Conservation (phyloP, 2,329 filamentous ascomycete species). For the Lachnellula hyalina region DNA sequence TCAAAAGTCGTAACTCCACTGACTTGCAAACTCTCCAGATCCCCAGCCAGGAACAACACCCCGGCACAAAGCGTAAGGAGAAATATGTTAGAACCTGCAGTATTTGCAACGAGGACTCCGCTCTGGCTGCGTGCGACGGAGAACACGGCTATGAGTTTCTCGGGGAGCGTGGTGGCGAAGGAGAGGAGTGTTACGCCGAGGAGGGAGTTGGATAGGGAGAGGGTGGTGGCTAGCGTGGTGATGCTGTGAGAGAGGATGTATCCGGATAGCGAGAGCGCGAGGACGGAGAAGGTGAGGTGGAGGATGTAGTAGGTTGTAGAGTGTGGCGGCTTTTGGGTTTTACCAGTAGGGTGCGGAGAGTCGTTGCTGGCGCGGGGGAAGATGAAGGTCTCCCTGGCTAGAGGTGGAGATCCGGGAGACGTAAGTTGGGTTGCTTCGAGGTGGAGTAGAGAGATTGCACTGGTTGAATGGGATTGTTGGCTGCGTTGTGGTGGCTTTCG, state of each 20-base stretch:
- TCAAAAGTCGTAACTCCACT: constrained; percentile 29
- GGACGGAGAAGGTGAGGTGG: constrained; percentile 40
- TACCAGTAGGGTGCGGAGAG: neutral
- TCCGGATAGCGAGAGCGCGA: constrained; percentile 40
- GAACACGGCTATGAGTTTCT: constrained; percentile 47
- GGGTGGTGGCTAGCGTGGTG: constrained; percentile 35
- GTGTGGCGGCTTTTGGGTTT: constrained; percentile 7
- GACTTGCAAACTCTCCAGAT: constrained; percentile 22
- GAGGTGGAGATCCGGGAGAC: neutral
- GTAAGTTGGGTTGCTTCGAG: neutral
- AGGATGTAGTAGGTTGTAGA: constrained; percentile 35
- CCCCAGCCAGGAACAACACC: constrained; percentile 31
- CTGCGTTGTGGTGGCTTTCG: neutral
- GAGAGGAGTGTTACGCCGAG: constrained; percentile 44
- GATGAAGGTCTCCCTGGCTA: constrained; percentile 6
- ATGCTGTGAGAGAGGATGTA: constrained; percentile 45
- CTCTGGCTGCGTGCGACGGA: constrained; percentile 41
- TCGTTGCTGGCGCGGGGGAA: neutral
- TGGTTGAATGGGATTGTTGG: neutral
- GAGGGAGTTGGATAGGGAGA: constrained; percentile 41
- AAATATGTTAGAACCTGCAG: constrained; percentile 51
- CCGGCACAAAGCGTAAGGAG: constrained; percentile 46
- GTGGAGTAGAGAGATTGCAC: neutral
- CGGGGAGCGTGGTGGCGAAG: constrained; percentile 48
- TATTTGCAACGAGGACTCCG: constrained; percentile 48